Base-by-base conservation (phyloP, 495 filamentous ascomycete genomes). In the Penicillium paxilli region DNA sequence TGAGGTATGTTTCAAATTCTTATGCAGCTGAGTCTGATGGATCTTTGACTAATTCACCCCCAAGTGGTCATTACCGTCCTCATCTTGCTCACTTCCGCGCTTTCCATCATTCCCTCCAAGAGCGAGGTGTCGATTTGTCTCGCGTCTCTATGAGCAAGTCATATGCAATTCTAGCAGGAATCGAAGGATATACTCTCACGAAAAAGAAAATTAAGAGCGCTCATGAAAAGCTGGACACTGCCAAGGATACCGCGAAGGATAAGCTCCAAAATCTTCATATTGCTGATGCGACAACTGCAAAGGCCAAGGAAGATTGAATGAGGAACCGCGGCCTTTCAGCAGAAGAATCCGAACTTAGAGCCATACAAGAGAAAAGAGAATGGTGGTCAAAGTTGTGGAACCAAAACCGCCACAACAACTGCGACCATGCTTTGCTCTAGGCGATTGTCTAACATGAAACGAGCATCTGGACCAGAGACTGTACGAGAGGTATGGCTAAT, bases 21-120 rank as follows among this genome's bases (percentile, higher is more conserved):
- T n/a, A n/a, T n/a, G n/a, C n/a, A n/a, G n/a, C n/a, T n/a, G n/a
- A 14, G 11, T n/a, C 44, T 38, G 14, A 33, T 5, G 66, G 38
- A 69, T 83, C 20, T 80, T 14, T 8, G 0, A 10, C 70, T 9
- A 76, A 81, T 35, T 30, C 57, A 17, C 3, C 33, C 5, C 2
- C 0, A 1, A 88, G 83, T 51, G 92, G 92, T 1, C 92, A 97
- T 69, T 97, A 97, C 70, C 83, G 90, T 11, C 92, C 92, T 1
- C 89, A 92, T 0, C 66, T 82, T 8, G 70, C 81, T 49, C 96
- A 92, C 60, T 95, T 97, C 61, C 80, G 86, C 11, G 83, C 86
- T 16, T 96, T 96, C 52, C 77, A 96, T 2, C 80, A 83, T 41
- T 79, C 80, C 2, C 76, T 97, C 1, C 83, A 84, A 49, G 82